Conservation (phyloP, 495 filamentous ascomycete species). For the Cetradonia linearis region DNA sequence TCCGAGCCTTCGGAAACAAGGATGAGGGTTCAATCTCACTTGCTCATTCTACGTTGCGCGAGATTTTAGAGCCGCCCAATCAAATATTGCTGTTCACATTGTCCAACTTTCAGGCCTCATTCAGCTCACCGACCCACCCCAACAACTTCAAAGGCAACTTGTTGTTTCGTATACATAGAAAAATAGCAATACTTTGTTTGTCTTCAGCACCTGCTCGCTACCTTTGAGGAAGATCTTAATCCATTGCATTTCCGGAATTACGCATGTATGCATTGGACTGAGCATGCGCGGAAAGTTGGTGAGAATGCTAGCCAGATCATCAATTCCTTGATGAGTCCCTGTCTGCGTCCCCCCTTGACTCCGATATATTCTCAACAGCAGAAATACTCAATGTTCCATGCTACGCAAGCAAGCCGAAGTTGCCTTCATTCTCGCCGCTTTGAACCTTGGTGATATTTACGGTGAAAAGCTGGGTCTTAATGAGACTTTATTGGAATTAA, state of each 20-base stretch:
- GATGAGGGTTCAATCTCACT: neutral
- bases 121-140: neutral
- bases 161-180: neutral
- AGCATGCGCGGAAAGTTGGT: neutral
- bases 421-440: neutral
- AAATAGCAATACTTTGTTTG: neutral
- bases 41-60: neutral
- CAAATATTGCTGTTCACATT: too few relatives aligned
- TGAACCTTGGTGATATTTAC: neutral
- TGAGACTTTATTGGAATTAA: neutral
- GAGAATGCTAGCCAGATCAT: neutral
- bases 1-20: neutral
- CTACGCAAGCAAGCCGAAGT: neutral
- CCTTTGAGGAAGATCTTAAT: neutral
- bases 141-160: neutral
- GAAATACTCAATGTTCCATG: neutral
- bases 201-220: neutral
- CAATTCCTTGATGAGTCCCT: neutral
- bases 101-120: neutral
- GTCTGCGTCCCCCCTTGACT: neutral
- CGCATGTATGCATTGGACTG: neutral
- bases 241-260: neutral
- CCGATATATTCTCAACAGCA: neutral
- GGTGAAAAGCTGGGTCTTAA: neutral
- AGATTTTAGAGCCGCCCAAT: neutral